Base-by-base conservation (phyloP, 2,329 filamentous ascomycete species). In the Lachnellula arida region DNA sequence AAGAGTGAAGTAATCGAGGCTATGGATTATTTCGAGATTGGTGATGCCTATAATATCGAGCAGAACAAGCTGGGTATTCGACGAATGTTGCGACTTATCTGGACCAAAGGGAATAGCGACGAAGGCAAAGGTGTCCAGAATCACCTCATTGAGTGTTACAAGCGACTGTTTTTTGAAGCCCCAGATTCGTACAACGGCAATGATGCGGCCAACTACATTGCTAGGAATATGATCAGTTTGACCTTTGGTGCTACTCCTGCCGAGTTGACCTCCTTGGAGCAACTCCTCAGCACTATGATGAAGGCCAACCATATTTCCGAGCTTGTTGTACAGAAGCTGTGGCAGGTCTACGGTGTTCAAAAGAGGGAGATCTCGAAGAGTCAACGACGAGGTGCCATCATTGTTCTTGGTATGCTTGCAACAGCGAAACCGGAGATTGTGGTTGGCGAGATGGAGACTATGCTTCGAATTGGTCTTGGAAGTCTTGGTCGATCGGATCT, bases 41-140 rank as follows among this genome's bases (percentile, higher is more conserved):
- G 94, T 46, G 92, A 99, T 71, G 93, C 92, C 5, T 97, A 97
- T 79, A 94, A 95, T 71, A 87, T 99, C 56, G 89, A 97, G 71
- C 90, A 94, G 63, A 91, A 95, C 68, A 92, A 96, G 71, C 76
- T 87, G 40, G 94, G 95, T 55, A 97, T 99, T 67, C 84, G 93
- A 57, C 87, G 91, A 55, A 99, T 99, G 94, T 80, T 99, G 60
- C 87, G 93, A 52, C 79, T 99, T 19, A 99, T 99, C 71, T 99
- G 94, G 94, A 99, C 94, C 61, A 99, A 99, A 75, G 93, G 94
- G 65, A 99, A 97, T 74, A 97, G 91, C 66, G 94, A 99, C 67
- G 95, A 99, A 78, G 94, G 95, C 66, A 99, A 97, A 75, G 94
- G 94, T 54, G 92, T 99, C 2, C 95, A 99, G 70, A 89, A 89